These are phyloP conservation scores for Xylariales sp. DNA, from an alignment of 2,329 filamentous ascomycete genomes.

Conservation along the genomic window DNA sequence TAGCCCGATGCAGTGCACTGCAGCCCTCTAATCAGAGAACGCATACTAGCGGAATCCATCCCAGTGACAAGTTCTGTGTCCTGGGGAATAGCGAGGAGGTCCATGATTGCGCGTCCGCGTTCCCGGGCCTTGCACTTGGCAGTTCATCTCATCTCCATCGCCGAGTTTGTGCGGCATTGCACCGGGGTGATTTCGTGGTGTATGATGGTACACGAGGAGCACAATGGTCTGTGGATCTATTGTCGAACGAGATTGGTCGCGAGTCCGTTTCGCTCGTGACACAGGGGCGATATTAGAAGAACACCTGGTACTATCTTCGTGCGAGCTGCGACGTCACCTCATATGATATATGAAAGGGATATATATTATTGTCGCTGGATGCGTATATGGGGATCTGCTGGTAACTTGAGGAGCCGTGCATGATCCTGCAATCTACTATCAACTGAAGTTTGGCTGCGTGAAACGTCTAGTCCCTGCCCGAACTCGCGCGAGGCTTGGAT, in stretches of 20 bases:
- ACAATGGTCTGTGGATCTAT: slow-evolving; percentile 11
- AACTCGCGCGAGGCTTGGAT: background rate
- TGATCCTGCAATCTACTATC: background rate
- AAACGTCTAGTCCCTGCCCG: background rate
- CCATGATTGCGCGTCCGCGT: slow-evolving; percentile 20
- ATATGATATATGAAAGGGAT: background rate
- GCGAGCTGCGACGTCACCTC: background rate
- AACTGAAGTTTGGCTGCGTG: background rate
- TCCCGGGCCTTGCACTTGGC: background rate
- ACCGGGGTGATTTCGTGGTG: background rate
- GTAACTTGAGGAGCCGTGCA: background rate
- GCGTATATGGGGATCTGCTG: too few relatives aligned
- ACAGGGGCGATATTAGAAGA: background rate
- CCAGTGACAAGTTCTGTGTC: background rate
- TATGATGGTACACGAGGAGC: slow-evolving; percentile 23
- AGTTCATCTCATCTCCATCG: background rate
- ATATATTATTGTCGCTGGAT: too few relatives aligned
- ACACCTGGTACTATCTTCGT: background rate
- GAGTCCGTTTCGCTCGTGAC: background rate
- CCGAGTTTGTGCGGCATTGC: background rate
- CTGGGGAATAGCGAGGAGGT: background rate
- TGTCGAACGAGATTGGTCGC: background rate
- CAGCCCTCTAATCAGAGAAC: background rate
- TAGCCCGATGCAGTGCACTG: background rate
- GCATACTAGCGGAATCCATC: background rate